Evolutionary conservation across 768 basidiomycete species (phyloP), one percentile per base, ranked within the genome.

Genomic region (Melanogaster broomeanus): DNA sequence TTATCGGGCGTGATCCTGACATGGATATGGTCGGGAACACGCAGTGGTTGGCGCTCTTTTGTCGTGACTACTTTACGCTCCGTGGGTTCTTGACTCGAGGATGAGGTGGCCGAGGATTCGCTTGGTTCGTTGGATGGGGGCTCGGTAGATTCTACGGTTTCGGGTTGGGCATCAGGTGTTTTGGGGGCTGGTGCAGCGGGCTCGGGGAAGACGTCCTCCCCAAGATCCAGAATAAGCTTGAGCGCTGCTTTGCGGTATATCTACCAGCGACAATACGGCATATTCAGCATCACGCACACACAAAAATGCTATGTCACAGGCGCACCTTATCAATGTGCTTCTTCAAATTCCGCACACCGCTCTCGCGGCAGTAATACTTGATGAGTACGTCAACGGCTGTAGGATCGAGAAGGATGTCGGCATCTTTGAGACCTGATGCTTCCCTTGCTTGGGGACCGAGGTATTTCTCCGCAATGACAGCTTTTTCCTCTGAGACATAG

Each of bases 361-460:
- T 96, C 74, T 99, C 97, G 21, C 97, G 81, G 66, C 93, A 95
- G 70, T 98, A 98, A 69, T 94, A 98, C 66, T 95, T 90, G 74
- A 99, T 98, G 46, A 99, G 78, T 11, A 83, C 73, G 59, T 95
- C 92, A 40, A 98, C 85, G 0, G 94, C 83, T 10, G 81, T 76
- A 6, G 82, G 77, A 18, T 91, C 86, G 15, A 99, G 74, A 47
- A 79, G 69, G 4, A 99, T 90, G 65, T 97, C 89, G 2, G 89
- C 91, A 16, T 82, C 78, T 65, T 87, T 87, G 24, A 99, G 76
- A 11, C 96, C 96, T 21, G 88, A 86, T 3, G 91, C 84, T 57
- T 93, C 91, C 74, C 87, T 94, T 6, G 95, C 96, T 69, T 97
- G 93, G 28, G 96, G 96, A 6, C 84, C 89, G 3, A 98, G 83